Conservation (phyloP, 345 rosid species). For the Laguncularia racemosa region DNA sequence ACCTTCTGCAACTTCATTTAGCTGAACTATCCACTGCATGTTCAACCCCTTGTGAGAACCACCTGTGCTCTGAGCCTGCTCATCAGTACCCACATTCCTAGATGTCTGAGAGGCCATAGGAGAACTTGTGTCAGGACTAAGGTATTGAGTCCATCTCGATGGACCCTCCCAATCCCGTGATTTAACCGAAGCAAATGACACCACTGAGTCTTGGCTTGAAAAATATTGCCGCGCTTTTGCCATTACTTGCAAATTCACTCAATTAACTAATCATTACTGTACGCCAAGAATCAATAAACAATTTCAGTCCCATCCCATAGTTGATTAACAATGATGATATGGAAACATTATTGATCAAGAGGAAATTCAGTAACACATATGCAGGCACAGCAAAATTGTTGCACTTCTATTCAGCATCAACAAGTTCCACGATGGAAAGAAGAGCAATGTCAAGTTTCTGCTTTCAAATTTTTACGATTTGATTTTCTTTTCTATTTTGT, state of each 20-base stretch:
- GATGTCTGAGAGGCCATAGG: constrained; percentile 46
- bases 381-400: no score
- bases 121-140: constrained; percentile 65
- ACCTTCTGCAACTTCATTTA: constrained; percentile 89
- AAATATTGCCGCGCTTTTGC: constrained; percentile 58
- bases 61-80: constrained; percentile 49
- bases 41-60: constrained; percentile 81
- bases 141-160: constrained; percentile 89
- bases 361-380: background rate
- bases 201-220: constrained; percentile 40
- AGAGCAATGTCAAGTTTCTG: no score
- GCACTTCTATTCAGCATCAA: no score
- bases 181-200: constrained; percentile 54
- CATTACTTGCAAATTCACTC: constrained; percentile 23
- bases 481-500: no score
- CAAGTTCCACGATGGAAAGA: no score
- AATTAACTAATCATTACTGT: background rate
- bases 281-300: background rate
- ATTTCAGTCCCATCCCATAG: background rate
- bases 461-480: no score
- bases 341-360: background rate
- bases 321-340: no score
- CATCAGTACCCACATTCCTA: constrained; percentile 52
- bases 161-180: constrained; percentile 93
- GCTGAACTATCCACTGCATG: constrained; percentile 87